A percentile compares a stretch with the other conserved stretches of the same genome.
These are phyloP conservation scores for Reticulascus tulasneorum DNA, from an alignment of 2,329 filamentous ascomycete species.

Conservation along the genomic window DNA sequence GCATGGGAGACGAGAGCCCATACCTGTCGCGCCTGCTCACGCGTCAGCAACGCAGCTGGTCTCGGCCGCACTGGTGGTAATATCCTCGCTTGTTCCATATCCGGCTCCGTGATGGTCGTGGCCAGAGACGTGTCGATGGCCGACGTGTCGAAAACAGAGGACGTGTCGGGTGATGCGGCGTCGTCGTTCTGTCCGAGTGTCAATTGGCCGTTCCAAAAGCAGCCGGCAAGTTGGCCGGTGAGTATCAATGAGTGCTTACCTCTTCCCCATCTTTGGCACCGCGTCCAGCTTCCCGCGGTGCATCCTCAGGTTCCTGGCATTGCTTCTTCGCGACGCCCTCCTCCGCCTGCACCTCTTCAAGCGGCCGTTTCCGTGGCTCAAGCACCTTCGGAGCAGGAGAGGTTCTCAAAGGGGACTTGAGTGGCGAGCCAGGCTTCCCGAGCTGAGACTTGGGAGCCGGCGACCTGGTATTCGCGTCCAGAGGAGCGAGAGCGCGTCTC, in stretches of 20 bases:
- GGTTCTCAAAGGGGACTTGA: constrained; percentile 12
- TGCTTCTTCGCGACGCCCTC: constrained; percentile 18
- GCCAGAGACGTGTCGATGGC: constrained; percentile 42
- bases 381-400: constrained; percentile 7
- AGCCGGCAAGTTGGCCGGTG: no score
- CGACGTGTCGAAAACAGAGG: constrained; percentile 48
- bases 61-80: constrained; percentile 15
- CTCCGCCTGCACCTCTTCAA: constrained; percentile 6
- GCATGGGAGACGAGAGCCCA: constrained; percentile 5
- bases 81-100: constrained; percentile 21
- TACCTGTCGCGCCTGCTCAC: constrained; percentile 52
- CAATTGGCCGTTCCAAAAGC: no score
- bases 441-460: constrained; percentile 24
- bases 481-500: constrained; percentile 44
- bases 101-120: constrained; percentile 47
- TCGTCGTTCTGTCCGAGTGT: no score
- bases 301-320: constrained; percentile 14
- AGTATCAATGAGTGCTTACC: background rate
- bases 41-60: constrained; percentile 32
- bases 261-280: background rate
- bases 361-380: constrained; percentile 13
- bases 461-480: constrained; percentile 40
- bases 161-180: constrained; percentile 31
- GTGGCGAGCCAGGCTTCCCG: constrained; percentile 7
- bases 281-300: background rate